Base-by-base conservation (phyloP, 2,329 filamentous ascomycete genomes). In the Ascochyta rabiei region DNA sequence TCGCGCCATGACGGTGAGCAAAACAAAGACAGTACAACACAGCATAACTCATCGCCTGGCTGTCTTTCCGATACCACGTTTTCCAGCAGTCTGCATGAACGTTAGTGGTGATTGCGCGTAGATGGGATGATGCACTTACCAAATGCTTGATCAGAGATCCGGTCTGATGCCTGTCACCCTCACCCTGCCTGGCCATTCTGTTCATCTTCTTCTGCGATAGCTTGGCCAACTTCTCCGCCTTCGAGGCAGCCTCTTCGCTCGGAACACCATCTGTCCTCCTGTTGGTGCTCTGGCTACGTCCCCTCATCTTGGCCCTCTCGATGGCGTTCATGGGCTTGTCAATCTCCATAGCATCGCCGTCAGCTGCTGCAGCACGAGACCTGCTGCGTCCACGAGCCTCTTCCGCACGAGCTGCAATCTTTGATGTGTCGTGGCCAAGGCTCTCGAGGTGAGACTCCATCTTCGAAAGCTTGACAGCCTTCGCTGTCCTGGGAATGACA, bases 121-220 rank as follows among this genome's bases (percentile, higher is more conserved):
- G 2, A 43, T 19, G 21, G 12, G 13, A 8, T 44, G 16, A n/a
- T 26, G 60, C 65, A 84, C 88, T 76, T 84, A 96, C 89, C 85
- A 99, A 82, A 80, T 98, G 95, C 81, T 96, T 99, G 60, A 88
- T 86, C 77, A 96, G 79, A 48, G 90, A 84, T 33, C 90, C 89
- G 51, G 88, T 88, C 59, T 87, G 86, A 79, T 98, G 93, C 74
- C 96, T 87, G 83, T 99, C 95, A 59, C 89, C 93, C 81, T 99
- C 95, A 82, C 95, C 95, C 83, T 96, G 91, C 76, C 93, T 88
- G 39, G 95, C 95, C 89, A 96, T 95, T 63, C 93, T 86, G 82
- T 99, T 99, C 92, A 96, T 97, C 86, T 92, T 93, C 84, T 93
- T 92, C 87, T 99, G 96, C 69, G 88, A 84, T 74, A 99, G 80